Conservation (phyloP, 371 early-diverging fungal species). For the Funneliformis caledonium region DNA sequence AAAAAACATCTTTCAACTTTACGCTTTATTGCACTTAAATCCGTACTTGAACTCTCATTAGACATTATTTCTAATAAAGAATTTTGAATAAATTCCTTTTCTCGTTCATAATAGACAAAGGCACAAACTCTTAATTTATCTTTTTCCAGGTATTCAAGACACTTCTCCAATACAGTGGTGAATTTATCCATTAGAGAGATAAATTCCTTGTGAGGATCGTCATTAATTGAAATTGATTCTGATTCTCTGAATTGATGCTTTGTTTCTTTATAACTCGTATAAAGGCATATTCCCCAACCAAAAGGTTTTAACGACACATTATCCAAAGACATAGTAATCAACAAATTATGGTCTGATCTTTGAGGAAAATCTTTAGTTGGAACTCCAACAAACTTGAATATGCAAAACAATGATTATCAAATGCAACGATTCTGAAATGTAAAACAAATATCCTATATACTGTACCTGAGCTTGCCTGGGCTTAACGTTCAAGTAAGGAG, state of each 20-base stretch:
- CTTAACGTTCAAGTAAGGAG: slow-evolving; percentile 43
- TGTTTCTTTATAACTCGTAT: not conserved
- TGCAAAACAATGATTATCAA: not conserved
- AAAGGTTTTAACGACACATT: slow-evolving; percentile 39
- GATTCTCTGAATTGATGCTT: not conserved
- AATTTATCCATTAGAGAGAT: slow-evolving; percentile 40
- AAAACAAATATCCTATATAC: not conserved
- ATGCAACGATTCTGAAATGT: not conserved
- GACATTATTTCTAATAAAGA: slow-evolving; percentile 43
- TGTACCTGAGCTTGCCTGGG: slow-evolving; percentile 45
- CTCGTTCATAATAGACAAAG: slow-evolving; percentile 42
- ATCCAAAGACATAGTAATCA: slow-evolving; percentile 46
- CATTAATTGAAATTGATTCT: slow-evolving; percentile 4
- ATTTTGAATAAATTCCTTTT: slow-evolving; percentile 41
- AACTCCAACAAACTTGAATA: slow-evolving; percentile 46
- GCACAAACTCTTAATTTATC: slow-evolving; percentile 42
- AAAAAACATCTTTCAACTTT: too few relatives aligned
- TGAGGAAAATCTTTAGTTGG: slow-evolving; percentile 42
- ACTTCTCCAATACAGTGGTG: slow-evolving; percentile 20
- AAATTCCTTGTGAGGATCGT: too few relatives aligned
- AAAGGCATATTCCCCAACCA: slow-evolving; percentile 43
- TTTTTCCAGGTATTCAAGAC: slow-evolving; percentile 33
- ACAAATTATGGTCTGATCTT: slow-evolving; percentile 44
- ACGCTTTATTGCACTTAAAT: slow-evolving; percentile 10
- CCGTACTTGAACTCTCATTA: slow-evolving; percentile 20